Percentiles rank a stretch among this genome's conserved stretches.
Conservation (phyloP, 495 filamentous ascomycete species). For the Neurospora sp. region DNA sequence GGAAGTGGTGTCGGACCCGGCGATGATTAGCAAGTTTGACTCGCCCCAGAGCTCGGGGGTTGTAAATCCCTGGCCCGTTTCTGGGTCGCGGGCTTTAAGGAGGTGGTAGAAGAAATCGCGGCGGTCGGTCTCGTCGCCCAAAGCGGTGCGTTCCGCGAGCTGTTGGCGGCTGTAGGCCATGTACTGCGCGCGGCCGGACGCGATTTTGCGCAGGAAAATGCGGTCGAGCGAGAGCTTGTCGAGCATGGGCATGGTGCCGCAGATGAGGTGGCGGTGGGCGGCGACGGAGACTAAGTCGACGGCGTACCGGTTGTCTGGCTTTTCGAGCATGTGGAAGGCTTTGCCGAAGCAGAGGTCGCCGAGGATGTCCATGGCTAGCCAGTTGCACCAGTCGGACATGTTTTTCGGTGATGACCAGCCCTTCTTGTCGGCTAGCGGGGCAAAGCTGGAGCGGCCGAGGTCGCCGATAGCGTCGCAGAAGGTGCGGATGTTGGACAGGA, state of each 20-base stretch:
- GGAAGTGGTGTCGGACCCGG: slow-evolving; percentile 54
- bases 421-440: slow-evolving; percentile 22
- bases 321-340: slow-evolving; percentile 59
- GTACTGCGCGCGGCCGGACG: slow-evolving; percentile 40
- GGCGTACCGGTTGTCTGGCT: slow-evolving; percentile 47
- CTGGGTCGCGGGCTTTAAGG: slow-evolving; percentile 47
- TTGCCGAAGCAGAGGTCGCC: slow-evolving; percentile 63
- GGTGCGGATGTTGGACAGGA: slow-evolving; percentile 41
- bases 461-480: slow-evolving; percentile 42
- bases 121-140: slow-evolving; percentile 47
- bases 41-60: slow-evolving; percentile 62
- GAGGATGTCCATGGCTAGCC: slow-evolving; percentile 63
- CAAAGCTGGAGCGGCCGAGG: slow-evolving; percentile 15
- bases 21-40: slow-evolving; percentile 54
- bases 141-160: slow-evolving; percentile 42
- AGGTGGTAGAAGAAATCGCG: slow-evolving; percentile 57
- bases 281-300: slow-evolving; percentile 47
- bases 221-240: slow-evolving; percentile 48
- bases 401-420: slow-evolving; percentile 40
- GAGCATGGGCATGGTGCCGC: slow-evolving; percentile 45
- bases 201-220: slow-evolving; percentile 47
- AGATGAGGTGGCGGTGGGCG: slow-evolving; percentile 45
- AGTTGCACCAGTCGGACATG: slow-evolving; percentile 55
- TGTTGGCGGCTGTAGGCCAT: slow-evolving; percentile 48
- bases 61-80: slow-evolving; percentile 54